These are phyloP conservation scores for Nidula niveotomentosa DNA, from an alignment of 1,284 basidiomycete genomes.

Conservation along the genomic window DNA sequence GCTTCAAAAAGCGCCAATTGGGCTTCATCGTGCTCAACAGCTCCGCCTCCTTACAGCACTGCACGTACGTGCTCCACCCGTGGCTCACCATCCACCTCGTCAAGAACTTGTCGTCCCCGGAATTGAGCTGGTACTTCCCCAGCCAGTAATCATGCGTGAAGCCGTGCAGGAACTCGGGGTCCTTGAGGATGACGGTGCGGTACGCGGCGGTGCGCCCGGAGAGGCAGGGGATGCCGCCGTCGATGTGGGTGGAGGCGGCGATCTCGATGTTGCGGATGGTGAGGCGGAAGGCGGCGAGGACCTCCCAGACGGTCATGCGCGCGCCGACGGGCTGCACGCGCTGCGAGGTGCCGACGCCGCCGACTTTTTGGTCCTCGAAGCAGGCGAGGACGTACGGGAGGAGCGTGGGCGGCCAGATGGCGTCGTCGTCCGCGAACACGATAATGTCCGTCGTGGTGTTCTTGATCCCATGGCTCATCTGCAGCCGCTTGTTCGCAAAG, in stretches of 20 bases:
- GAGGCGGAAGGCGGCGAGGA: slow-evolving; percentile 88
- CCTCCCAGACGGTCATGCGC: slow-evolving; percentile 90
- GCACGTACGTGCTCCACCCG: slow-evolving; percentile 92
- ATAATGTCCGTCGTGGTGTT: slow-evolving; percentile 91
- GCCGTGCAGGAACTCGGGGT: slow-evolving; percentile 88
- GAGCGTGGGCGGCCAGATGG: slow-evolving; percentile 90
- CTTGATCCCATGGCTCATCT: slow-evolving; percentile 91
- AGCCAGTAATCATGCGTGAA: slow-evolving; percentile 95
- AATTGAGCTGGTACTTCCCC: slow-evolving; percentile 90
- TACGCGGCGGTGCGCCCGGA: slow-evolving; percentile 92
- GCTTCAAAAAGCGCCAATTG: slow-evolving; percentile 92
- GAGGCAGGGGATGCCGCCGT: slow-evolving; percentile 88
- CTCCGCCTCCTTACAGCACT: slow-evolving; percentile 89
- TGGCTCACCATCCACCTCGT: slow-evolving; percentile 97
- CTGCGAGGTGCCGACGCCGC: slow-evolving; percentile 89
- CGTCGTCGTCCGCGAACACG: slow-evolving; percentile 94
- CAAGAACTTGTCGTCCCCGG: slow-evolving; percentile 91
- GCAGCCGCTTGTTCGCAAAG: slow-evolving; percentile 89
- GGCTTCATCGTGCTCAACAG: slow-evolving; percentile 93
- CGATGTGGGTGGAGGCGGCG: slow-evolving; percentile 84
- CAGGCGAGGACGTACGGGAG: slow-evolving; percentile 85
- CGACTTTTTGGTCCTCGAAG: slow-evolving; percentile 92
- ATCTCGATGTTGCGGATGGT: slow-evolving; percentile 95
- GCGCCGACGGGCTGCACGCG: slow-evolving; percentile 80
- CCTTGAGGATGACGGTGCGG: slow-evolving; percentile 90